These are phyloP conservation scores for Syzygium syzygioides DNA, from an alignment of 441 rosid species.

Conservation along the genomic window DNA sequence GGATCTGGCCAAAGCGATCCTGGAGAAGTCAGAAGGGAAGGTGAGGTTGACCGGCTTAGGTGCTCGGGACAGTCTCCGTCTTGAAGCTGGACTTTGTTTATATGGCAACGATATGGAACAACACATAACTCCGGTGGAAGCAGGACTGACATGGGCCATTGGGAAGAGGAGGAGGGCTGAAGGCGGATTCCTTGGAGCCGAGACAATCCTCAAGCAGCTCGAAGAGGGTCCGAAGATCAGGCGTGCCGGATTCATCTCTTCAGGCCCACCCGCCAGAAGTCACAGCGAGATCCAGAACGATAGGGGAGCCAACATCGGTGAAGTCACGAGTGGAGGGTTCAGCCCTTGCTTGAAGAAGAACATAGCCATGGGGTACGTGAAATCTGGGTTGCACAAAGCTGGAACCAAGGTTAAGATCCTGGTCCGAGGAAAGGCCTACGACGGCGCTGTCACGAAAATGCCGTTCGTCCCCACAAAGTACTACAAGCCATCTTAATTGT, in stretches of 20 bases:
- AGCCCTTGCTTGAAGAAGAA: constrained; percentile 97
- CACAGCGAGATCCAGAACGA: constrained; percentile 89
- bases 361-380: constrained; percentile 94
- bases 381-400: constrained; percentile 78
- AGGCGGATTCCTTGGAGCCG: constrained; percentile 91
- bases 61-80: constrained; percentile 92
- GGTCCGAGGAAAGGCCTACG: constrained; percentile 81
- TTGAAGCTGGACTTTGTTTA: constrained; percentile 87
- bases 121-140: constrained; percentile 82
- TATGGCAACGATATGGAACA: constrained; percentile 98
- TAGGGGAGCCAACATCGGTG: constrained; percentile 67
- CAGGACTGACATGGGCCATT: constrained; percentile 95
- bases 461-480: constrained; percentile 90
- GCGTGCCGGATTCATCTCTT: constrained; percentile 72
- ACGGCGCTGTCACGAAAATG: constrained; percentile 84
- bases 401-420: constrained; percentile 76
- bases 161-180: constrained; percentile 92
- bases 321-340: constrained; percentile 95
- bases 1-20: constrained; percentile 83
- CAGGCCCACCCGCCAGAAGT: constrained; percentile 88
- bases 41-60: constrained; percentile 87
- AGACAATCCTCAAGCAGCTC: constrained; percentile 79
- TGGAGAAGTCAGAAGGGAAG: constrained; percentile 90
- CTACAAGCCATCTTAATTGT: constrained; percentile 63
- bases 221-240: constrained; percentile 77